A percentile compares a stretch with the other conserved stretches of the same genome.
Evolutionary conservation across 345 rosid genomes (phyloP).

Genomic region (Garcia nutans): DNA sequence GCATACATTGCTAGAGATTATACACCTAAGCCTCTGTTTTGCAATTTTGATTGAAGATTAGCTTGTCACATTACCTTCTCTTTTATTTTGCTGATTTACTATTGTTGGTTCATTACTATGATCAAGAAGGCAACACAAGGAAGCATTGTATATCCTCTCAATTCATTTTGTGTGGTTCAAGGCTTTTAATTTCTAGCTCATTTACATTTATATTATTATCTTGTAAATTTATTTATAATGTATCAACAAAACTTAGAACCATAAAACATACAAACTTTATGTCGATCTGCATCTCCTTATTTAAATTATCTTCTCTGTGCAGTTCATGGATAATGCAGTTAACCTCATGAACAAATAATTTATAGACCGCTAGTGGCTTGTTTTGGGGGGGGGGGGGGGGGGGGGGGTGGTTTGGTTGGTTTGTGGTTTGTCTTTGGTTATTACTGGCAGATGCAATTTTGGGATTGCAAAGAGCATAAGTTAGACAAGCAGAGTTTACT

Average conservation of each 20-base stretch:
- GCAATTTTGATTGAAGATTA: not conserved
- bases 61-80: not conserved
- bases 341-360: constrained; percentile 86
- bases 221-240: not conserved
- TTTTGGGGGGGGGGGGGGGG: no score
- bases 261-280: not conserved
- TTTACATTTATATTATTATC: not conserved
- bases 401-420: no score
- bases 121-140: not conserved
- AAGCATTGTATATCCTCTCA: not conserved
- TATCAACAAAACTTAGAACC: not conserved
- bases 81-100: not conserved
- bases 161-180: not conserved
- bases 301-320: constrained; percentile 34
- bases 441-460: constrained; percentile 10
- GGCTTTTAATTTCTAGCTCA: not conserved
- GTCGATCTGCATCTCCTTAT: not conserved
- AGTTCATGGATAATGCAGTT: constrained; percentile 89
- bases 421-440: no score
- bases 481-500: constrained; percentile 14
- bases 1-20: not conserved
- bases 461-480: constrained; percentile 8
- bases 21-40: not conserved
- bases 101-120: not conserved
- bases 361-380: constrained; percentile 53